These are phyloP conservation scores for Phytophthora pistaciae DNA, from an alignment of 352 stramenopile species.

Conservation along the genomic window DNA sequence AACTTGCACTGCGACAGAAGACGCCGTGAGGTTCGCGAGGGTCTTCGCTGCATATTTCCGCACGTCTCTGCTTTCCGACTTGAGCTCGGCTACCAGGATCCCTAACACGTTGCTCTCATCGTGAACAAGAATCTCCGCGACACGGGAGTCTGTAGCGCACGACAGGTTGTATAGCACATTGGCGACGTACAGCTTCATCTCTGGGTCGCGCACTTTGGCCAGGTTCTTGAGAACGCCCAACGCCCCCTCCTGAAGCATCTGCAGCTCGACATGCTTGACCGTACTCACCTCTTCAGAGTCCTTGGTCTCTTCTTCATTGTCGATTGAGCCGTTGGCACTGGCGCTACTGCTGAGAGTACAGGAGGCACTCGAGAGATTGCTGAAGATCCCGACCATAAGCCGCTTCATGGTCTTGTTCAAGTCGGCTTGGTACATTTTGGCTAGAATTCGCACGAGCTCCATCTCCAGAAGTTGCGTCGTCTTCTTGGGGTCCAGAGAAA, in stretches of 20 bases:
- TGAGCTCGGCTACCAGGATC: constrained; percentile 72
- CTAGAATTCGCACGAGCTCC: constrained; percentile 81
- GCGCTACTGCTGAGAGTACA: constrained; percentile 2
- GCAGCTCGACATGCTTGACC: constrained; percentile 37
- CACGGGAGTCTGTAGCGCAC: constrained; percentile 52
- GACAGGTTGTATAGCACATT: constrained; percentile 89
- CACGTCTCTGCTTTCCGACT: constrained; percentile 72
- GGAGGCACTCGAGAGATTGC: constrained; percentile 64
- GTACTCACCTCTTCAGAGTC: background rate
- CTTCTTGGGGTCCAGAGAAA: constrained; percentile 62
- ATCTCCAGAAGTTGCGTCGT: constrained; percentile 74
- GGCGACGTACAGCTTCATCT: constrained; percentile 87
- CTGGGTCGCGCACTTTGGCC: constrained; percentile 74
- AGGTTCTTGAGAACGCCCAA: constrained; percentile 76
- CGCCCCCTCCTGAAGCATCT: constrained; percentile 71
- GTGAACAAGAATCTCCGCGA: constrained; percentile 63
- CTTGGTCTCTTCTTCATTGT: constrained; percentile 7
- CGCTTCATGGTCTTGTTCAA: constrained; percentile 84
- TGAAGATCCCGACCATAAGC: constrained; percentile 78
- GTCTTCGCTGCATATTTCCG: constrained; percentile 71
- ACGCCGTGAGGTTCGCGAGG: constrained; percentile 72
- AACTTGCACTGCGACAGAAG: constrained; percentile 55
- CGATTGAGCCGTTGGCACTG: background rate
- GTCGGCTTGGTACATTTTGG: constrained; percentile 81
- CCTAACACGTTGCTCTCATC: constrained; percentile 75